phyloP scores from a whole-genome alignment of 176 grass and related monocot genomes.

The Phyllostachys edulis region DNA sequence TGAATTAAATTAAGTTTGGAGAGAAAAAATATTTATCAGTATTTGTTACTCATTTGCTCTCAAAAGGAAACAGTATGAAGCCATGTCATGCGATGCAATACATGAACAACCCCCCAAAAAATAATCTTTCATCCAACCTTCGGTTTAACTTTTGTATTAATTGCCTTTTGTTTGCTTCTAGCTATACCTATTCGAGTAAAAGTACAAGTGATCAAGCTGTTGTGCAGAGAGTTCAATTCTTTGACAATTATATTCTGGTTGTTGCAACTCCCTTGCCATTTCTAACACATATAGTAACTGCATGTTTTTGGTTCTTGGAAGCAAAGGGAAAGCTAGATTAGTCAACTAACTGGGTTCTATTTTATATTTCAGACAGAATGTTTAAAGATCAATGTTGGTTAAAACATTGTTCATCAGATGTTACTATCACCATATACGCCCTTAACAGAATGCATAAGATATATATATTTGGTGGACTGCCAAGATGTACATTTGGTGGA shows the following conservation, averaged over 20 bases:
- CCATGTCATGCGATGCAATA: neutral
- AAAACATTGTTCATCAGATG: conserved; percentile 18
- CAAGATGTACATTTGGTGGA: conserved; percentile 11
- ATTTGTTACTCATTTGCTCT: neutral
- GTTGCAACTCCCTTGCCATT: conserved; percentile 49
- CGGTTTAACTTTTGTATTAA: neutral
- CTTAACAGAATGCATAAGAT: neutral
- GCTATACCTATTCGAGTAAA: conserved; percentile 33
- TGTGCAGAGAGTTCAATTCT: conserved; percentile 24
- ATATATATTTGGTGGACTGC: neutral
- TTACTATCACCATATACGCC: neutral
- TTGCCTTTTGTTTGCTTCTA: conserved; percentile 27
- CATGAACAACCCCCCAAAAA: neutral
- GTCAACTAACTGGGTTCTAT: neutral
- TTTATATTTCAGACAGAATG: neutral
- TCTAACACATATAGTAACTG: conserved; percentile 31
- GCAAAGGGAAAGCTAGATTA: conserved; percentile 33
- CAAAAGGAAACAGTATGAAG: neutral
- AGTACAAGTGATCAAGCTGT: conserved; percentile 33
- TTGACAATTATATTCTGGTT: conserved; percentile 33
- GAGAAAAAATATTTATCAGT: neutral
- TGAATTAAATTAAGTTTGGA: neutral
- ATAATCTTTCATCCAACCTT: neutral
- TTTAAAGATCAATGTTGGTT: conserved; percentile 28
- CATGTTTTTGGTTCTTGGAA: conserved; percentile 35